phyloP scores from a whole-genome alignment of 306 rosid species.

The Carpinus viminea region DNA sequence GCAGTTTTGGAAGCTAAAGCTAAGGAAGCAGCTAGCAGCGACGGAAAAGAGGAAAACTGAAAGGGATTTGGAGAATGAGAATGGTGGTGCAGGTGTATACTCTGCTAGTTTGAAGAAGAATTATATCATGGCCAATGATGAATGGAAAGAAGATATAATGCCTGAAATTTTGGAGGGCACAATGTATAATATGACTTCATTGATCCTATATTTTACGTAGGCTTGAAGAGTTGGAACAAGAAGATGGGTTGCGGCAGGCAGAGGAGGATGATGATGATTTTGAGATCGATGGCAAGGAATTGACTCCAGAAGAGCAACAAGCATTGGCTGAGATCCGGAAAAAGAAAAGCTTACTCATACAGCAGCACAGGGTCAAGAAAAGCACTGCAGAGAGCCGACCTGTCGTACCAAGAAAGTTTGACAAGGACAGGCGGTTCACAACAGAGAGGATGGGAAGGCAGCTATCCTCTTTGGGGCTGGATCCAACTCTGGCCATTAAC shows the following conservation, averaged over 20 bases:
- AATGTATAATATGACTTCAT: constrained; percentile 77
- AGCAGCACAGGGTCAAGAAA: constrained; percentile 78
- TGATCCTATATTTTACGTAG: constrained; percentile 69
- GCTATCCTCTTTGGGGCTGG: constrained; percentile 67
- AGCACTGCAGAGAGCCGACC: constrained; percentile 89
- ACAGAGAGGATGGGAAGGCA: constrained; percentile 84
- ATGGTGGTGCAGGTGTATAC: constrained; percentile 94
- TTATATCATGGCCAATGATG: constrained; percentile 71
- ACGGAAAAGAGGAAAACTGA: constrained; percentile 64
- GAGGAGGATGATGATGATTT: constrained; percentile 58
- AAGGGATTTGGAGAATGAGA: constrained; percentile 78
- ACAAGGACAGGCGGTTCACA: constrained; percentile 63
- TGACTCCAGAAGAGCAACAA: constrained; percentile 67
- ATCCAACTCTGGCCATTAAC: constrained; percentile 60
- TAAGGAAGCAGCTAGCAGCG: constrained; percentile 57
- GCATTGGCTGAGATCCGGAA: constrained; percentile 67
- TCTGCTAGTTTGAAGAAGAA: constrained; percentile 76
- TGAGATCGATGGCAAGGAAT: constrained; percentile 64
- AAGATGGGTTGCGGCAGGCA: constrained; percentile 59
- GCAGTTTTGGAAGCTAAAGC: constrained; percentile 75
- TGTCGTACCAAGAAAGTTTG: constrained; percentile 72
- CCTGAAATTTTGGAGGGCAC: constrained; percentile 95
- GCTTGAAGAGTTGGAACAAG: constrained; percentile 84
- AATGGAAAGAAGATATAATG: constrained; percentile 80
- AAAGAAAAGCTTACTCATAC: constrained; percentile 66